These are phyloP conservation scores for Pseudozyma sp. DNA, from an alignment of 1,284 basidiomycete species.

Conservation along the genomic window DNA sequence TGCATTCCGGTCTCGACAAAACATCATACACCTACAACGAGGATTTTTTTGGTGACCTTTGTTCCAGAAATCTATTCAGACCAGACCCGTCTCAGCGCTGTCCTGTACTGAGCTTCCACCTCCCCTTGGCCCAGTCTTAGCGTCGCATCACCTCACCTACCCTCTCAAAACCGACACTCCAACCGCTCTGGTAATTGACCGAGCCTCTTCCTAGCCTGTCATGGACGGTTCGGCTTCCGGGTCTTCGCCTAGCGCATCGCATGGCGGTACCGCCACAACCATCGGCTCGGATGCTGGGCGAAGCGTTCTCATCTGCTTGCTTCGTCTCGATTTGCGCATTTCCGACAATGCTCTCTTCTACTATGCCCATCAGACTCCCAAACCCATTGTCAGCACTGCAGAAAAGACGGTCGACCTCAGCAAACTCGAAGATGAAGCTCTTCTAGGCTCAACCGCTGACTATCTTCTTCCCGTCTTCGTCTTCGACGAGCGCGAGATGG, in stretches of 20 bases:
- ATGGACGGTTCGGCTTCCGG: constrained; percentile 38
- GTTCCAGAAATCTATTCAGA: background rate
- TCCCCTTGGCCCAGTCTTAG: background rate
- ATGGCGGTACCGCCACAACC: constrained; percentile 21
- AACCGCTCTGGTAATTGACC: background rate
- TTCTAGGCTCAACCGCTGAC: constrained; percentile 63
- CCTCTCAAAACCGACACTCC: background rate
- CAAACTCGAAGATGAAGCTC: constrained; percentile 55
- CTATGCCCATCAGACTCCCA: constrained; percentile 52
- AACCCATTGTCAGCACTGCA: constrained; percentile 35
- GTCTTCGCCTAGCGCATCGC: constrained; percentile 31
- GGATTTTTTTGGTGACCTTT: no score
- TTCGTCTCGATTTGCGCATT: constrained; percentile 64
- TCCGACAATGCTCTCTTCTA: constrained; percentile 73
- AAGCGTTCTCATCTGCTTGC: constrained; percentile 59
- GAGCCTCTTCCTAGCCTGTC: background rate
- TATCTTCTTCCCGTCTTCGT: constrained; percentile 74
- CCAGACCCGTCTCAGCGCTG: background rate
- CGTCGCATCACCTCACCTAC: background rate
- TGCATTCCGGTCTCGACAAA: no score
- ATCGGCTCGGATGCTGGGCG: constrained; percentile 30
- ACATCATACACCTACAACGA: no score
- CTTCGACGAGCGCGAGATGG: constrained; percentile 73
- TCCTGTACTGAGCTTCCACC: background rate
- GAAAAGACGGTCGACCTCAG: constrained; percentile 48